Percentiles rank a stretch among this genome's conserved stretches.
These are phyloP conservation scores for Eucalyptus lansdowneana DNA, from an alignment of 345 rosid species.

Conservation along the genomic window DNA sequence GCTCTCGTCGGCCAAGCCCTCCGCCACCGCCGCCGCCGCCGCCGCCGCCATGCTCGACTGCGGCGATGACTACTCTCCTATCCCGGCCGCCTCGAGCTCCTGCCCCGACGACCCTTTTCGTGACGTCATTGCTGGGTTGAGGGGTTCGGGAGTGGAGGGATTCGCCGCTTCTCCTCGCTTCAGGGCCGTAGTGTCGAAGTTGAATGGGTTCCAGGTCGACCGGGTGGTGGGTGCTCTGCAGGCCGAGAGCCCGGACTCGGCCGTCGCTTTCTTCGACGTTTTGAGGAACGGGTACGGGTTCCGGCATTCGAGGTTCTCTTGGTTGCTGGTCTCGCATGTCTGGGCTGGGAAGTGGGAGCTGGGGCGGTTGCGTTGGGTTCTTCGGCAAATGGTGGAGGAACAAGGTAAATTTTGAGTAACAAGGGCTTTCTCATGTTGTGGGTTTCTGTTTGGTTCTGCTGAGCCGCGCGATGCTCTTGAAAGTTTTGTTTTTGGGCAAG, in stretches of 20 bases:
- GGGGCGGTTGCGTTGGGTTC: constrained; percentile 27
- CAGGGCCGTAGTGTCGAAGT: constrained; percentile 9
- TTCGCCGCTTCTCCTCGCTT: constrained; percentile 15
- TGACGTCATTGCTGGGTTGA: constrained; percentile 32
- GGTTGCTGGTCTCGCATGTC: constrained; percentile 39
- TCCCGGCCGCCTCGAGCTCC: neutral
- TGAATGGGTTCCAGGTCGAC: constrained; percentile 38
- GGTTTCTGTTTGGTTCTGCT: neutral
- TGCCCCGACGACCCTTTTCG: constrained; percentile 5
- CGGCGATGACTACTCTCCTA: neutral
- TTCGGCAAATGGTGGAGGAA: constrained; percentile 36
- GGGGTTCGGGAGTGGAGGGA: constrained; percentile 22
- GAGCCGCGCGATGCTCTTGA: neutral
- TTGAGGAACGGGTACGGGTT: constrained; percentile 38
- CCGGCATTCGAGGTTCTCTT: constrained; percentile 40
- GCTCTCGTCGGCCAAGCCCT: constrained; percentile 11
- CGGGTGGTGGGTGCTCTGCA: constrained; percentile 25
- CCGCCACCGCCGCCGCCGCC: neutral
- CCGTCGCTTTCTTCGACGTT: constrained; percentile 34
- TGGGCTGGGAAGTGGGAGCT: constrained; percentile 38
- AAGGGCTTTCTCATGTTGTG: neutral
- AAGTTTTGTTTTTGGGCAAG: neutral
- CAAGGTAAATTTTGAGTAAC: constrained; percentile 33
- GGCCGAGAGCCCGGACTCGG: constrained; percentile 28
- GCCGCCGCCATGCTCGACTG: constrained; percentile 3